Conservation (phyloP, 192 early-diverging fungal genomes). For the Gaertneriomyces semiglobifer region DNA sequence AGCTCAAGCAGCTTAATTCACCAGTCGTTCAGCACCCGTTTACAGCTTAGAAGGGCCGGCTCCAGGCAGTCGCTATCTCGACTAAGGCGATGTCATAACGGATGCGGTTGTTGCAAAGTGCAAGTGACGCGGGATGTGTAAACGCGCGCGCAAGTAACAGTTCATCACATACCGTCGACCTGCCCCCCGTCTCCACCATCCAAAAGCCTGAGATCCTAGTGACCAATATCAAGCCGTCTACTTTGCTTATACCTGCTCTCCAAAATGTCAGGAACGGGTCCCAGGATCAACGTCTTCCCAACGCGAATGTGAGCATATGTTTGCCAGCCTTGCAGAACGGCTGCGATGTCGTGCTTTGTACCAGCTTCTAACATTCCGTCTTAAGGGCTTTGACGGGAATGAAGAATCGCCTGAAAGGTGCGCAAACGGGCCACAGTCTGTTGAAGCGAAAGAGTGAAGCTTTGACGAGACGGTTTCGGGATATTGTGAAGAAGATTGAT, state of each 20-base stretch:
- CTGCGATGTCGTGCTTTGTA: neutral
- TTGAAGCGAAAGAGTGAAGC: slow-evolving; percentile 98
- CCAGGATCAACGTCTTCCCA: slow-evolving; percentile 86
- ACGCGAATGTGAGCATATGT: slow-evolving; percentile 79
- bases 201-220: too few relatives aligned
- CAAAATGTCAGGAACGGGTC: slow-evolving; percentile 35
- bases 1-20: too few relatives aligned
- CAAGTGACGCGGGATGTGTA: too few relatives aligned
- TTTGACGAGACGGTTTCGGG: slow-evolving; percentile 88
- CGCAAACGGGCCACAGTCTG: slow-evolving; percentile 95
- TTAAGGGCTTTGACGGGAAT: slow-evolving; percentile 89
- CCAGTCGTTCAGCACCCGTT: too few relatives aligned
- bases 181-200: too few relatives aligned
- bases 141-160: too few relatives aligned
- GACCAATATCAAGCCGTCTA: too few relatives aligned
- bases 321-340: neutral
- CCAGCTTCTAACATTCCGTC: neutral
- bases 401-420: slow-evolving; percentile 95
- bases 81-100: too few relatives aligned
- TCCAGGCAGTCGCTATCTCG: too few relatives aligned
- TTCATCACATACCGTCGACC: too few relatives aligned
- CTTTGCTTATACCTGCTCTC: neutral
- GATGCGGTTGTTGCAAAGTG: too few relatives aligned
- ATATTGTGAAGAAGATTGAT: slow-evolving; percentile 94
- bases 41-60: too few relatives aligned